Conservation (phyloP, 2,329 filamentous ascomycete genomes). For the Venturia effusa region DNA sequence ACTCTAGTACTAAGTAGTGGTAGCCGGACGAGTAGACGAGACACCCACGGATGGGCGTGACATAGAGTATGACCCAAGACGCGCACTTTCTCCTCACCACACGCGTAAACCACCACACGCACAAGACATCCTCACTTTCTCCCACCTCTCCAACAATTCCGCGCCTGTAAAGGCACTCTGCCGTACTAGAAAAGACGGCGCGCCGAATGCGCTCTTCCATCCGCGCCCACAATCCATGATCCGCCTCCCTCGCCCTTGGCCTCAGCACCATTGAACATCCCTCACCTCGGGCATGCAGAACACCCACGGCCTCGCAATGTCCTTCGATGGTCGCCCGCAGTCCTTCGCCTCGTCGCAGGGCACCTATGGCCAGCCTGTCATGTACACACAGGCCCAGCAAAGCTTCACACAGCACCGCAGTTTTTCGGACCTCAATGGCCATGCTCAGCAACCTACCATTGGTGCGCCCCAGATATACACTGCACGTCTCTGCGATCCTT, state of each 20-base stretch:
- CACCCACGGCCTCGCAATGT: constrained; percentile 5
- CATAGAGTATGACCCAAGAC: no score
- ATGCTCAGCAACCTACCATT: constrained; percentile 27
- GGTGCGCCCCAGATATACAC: constrained; percentile 41
- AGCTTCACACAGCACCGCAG: constrained; percentile 26
- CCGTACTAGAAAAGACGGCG: neutral
- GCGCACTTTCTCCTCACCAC: no score
- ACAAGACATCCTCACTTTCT: no score
- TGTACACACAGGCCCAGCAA: constrained; percentile 21
- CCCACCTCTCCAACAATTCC: no score
- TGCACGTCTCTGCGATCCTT: constrained; percentile 20
- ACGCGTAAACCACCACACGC: neutral
- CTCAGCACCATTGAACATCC: constrained; percentile 16
- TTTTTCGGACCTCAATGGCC: constrained; percentile 27
- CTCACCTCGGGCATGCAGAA: neutral
- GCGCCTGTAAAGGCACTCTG: no score
- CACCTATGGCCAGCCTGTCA: constrained; percentile 19
- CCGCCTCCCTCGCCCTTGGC: constrained; percentile 13
- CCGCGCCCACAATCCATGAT: neutral
- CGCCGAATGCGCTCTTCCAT: neutral
- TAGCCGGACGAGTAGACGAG: no score
- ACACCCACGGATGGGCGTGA: no score
- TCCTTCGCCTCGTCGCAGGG: constrained; percentile 6
- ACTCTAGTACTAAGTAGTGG: no score
- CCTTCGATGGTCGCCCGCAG: constrained; percentile 8